phyloP scores from a whole-genome alignment of 2,329 filamentous ascomycete species.

The Orbilia javanica region DNA sequence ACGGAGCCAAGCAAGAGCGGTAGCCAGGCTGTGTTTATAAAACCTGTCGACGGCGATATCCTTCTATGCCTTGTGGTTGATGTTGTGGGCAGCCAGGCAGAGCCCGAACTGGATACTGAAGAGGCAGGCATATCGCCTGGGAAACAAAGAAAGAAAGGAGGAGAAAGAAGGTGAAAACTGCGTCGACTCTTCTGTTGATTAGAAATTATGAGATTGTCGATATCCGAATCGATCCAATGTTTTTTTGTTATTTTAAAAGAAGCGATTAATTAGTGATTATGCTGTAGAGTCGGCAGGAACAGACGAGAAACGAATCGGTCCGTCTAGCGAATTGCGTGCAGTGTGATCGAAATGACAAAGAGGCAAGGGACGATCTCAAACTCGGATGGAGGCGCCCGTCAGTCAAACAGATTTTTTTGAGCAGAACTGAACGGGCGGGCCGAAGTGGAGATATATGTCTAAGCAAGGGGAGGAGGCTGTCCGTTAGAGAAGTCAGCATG shows the following conservation, averaged over 20 bases:
- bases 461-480: constrained; percentile 26
- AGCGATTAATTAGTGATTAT: constrained; percentile 12
- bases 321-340: constrained; percentile 35
- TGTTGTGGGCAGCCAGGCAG: constrained; percentile 52
- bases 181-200: constrained; percentile 13
- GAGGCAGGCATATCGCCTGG: constrained; percentile 44
- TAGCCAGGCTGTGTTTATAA: constrained; percentile 40
- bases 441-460: constrained; percentile 26
- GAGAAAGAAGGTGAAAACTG: background rate
- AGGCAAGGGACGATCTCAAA: constrained; percentile 34
- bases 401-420: constrained; percentile 19
- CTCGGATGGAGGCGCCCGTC: constrained; percentile 28
- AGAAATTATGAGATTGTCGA: constrained; percentile 13
- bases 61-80: constrained; percentile 48
- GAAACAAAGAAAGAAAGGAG: background rate
- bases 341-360: constrained; percentile 25
- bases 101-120: constrained; percentile 27
- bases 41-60: constrained; percentile 46
- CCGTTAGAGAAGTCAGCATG: constrained; percentile 21
- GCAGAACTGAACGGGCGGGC: background rate
- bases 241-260: too few species aligned
- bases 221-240: background rate
- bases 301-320: constrained; percentile 58
- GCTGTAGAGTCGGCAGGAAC: constrained; percentile 38
- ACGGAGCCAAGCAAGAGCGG: constrained; percentile 37